phyloP scores from a whole-genome alignment of 148 eudicot genomes.

The Cornus kousa region DNA sequence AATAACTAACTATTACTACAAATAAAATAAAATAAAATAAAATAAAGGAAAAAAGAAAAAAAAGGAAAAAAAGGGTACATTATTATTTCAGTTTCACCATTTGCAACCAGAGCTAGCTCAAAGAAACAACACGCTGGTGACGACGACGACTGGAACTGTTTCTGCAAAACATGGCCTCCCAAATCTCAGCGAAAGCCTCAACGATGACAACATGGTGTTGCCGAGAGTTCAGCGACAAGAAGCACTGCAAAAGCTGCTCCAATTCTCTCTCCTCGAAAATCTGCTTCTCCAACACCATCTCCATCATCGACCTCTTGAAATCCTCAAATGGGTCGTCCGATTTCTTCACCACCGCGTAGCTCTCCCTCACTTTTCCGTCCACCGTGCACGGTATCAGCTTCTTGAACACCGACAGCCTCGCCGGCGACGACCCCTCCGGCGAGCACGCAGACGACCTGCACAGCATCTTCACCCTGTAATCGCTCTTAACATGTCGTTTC shows the following conservation, averaged over 20 bases:
- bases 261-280: constrained; percentile 63
- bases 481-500: constrained; percentile 6
- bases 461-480: background rate
- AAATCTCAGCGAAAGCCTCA: constrained; percentile 67
- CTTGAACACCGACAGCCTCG: constrained; percentile 80
- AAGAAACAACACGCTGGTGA: background rate
- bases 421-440: constrained; percentile 39
- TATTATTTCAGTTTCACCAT: too few species aligned
- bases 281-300: constrained; percentile 87
- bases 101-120: too few species aligned
- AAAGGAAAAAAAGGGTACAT: background rate
- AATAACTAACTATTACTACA: background rate
- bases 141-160: background rate
- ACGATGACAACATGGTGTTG: constrained; percentile 62
- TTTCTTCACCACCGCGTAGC: constrained; percentile 74
- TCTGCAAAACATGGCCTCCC: constrained; percentile 49
- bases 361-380: constrained; percentile 83
- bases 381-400: constrained; percentile 64
- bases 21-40: too few species aligned
- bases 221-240: constrained; percentile 55
- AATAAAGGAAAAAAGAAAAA: background rate
- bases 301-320: constrained; percentile 76
- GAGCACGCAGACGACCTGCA: constrained; percentile 11
- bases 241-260: constrained; percentile 67
- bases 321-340: constrained; percentile 75